Evolutionary conservation across 345 rosid species (phyloP), one percentile per base, ranked within the genome.

Genomic region (Gossypium mustelinum): DNA sequence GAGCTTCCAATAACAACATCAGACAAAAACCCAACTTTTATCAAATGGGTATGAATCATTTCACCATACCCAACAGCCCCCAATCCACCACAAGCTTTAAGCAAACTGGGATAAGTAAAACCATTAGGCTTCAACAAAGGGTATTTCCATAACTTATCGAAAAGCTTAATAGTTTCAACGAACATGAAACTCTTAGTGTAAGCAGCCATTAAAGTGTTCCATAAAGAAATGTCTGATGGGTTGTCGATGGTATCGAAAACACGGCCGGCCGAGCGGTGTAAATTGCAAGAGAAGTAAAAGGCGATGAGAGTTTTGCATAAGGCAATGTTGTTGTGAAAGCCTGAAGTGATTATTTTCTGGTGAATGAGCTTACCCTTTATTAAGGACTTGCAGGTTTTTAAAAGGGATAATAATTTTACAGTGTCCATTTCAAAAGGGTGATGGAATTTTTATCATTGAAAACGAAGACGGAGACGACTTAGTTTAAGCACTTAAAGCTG

Each of bases 1-100:
- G 92, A 85, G 82, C 96, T 90, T 0, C 79, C 83, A 47, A 89
- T 79, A 48, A 87, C 91, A 68, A 83, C 83, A 81, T 89, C 96
- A 72, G 66, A 73, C 18, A 86, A 56, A 81, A 78, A 54, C 52
- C 88, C 92, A 72, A 71, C 77, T 74, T 87, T 92, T 69, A 86
- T 55, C 81, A 92, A 57, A 44, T 86, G 87, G 54, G 83, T 17
- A 79, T 92, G 97, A 4, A 86, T 50, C 80, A 79, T 72, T 76
- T 76, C 73, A n/a, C 97, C 97, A 64, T 43, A 77, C 11, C 61
- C 73, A 68, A 81, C 79, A 61, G 81, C 78, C 7, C 88, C 85
- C 73, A 87, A 68, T 34, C 77, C 90, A 74, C 87, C 91, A 60
- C 84, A 92, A 9, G 91, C 86, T 83, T 90, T 89, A 7, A 88